phyloP scores from a whole-genome alignment of 2,329 filamentous ascomycete species.

The Penicillium sumatraense region DNA sequence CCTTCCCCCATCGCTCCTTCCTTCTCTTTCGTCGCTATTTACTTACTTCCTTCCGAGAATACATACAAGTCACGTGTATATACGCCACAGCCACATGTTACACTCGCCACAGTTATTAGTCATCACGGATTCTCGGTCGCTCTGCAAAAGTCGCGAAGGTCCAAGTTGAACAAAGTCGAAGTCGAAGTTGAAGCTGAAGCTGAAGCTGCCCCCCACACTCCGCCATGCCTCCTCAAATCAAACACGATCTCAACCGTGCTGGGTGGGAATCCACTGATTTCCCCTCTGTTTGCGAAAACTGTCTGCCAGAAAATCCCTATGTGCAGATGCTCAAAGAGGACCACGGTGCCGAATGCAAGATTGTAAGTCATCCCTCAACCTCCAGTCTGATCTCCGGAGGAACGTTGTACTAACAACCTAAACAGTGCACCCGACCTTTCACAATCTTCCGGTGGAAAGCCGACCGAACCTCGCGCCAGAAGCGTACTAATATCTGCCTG shows the following conservation, averaged over 20 bases:
- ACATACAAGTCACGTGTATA: too few species aligned
- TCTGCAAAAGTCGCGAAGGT: too few species aligned
- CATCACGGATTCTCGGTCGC: too few species aligned
- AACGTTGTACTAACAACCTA: neutral
- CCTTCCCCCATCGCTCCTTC: neutral
- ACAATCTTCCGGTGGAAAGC: slow-evolving; percentile 95
- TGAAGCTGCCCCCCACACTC: neutral
- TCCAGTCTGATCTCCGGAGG: neutral
- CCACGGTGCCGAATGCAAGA: slow-evolving; percentile 83
- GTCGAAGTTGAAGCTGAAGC: too few species aligned
- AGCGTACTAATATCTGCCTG: slow-evolving; percentile 92
- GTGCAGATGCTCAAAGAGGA: slow-evolving; percentile 99
- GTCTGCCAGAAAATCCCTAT: slow-evolving; percentile 93
- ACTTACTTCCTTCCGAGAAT: too few species aligned
- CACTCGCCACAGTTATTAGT: too few species aligned
- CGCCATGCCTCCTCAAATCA: slow-evolving; percentile 80
- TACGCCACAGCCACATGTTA: too few species aligned
- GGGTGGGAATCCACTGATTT: slow-evolving; percentile 81
- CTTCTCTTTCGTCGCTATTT: too few species aligned
- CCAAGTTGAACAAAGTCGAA: too few species aligned
- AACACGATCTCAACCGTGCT: slow-evolving; percentile 91
- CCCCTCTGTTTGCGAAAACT: slow-evolving; percentile 72
- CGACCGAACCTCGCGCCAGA: slow-evolving; percentile 87
- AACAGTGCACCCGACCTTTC: slow-evolving; percentile 84
- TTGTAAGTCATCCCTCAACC: slow-evolving; percentile 42